phyloP scores from a whole-genome alignment of 1,284 basidiomycete genomes.

The Ustilago cynodontis region DNA sequence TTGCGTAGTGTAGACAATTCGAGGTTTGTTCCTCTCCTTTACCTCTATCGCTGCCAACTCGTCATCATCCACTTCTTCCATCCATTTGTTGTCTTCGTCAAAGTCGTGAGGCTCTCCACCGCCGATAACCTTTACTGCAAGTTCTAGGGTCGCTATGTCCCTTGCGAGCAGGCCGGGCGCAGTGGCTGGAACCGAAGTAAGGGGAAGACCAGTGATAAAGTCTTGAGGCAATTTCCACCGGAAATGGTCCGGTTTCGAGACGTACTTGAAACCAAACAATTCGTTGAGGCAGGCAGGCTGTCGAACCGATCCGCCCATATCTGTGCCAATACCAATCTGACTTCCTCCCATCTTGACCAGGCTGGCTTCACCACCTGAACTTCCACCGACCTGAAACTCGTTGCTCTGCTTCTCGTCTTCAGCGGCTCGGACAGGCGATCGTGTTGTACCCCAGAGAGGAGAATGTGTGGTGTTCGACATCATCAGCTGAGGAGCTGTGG shows the following conservation, averaged over 20 bases:
- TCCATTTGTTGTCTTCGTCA: slow-evolving; percentile 1
- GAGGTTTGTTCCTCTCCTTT: slow-evolving; percentile 18
- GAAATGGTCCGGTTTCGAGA: slow-evolving; percentile 7
- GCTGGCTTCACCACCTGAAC: slow-evolving; percentile 53
- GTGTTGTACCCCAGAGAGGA: slow-evolving; percentile 37
- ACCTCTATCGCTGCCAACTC: background rate
- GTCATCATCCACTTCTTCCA: background rate
- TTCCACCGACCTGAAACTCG: slow-evolving; percentile 56
- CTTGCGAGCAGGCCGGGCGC: slow-evolving; percentile 30
- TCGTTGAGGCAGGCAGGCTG: slow-evolving; percentile 50
- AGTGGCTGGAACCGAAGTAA: slow-evolving; percentile 39
- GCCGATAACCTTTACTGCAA: background rate
- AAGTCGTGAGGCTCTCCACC: slow-evolving; percentile 1
- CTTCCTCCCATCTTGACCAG: slow-evolving; percentile 47
- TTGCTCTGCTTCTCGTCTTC: background rate
- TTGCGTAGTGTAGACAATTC: slow-evolving; percentile 27
- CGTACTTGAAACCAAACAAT: slow-evolving; percentile 34
- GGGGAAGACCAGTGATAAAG: slow-evolving; percentile 43
- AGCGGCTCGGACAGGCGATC: slow-evolving; percentile 1
- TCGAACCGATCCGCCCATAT: slow-evolving; percentile 59
- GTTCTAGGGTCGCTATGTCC: slow-evolving; percentile 12
- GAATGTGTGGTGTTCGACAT: slow-evolving; percentile 47
- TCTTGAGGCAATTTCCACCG: slow-evolving; percentile 31
- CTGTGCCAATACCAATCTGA: slow-evolving; percentile 51
- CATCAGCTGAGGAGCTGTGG: slow-evolving; percentile 53